Evolutionary conservation across 1,284 basidiomycete species (phyloP).

Genomic region (Xerocomus nothofagi): DNA sequence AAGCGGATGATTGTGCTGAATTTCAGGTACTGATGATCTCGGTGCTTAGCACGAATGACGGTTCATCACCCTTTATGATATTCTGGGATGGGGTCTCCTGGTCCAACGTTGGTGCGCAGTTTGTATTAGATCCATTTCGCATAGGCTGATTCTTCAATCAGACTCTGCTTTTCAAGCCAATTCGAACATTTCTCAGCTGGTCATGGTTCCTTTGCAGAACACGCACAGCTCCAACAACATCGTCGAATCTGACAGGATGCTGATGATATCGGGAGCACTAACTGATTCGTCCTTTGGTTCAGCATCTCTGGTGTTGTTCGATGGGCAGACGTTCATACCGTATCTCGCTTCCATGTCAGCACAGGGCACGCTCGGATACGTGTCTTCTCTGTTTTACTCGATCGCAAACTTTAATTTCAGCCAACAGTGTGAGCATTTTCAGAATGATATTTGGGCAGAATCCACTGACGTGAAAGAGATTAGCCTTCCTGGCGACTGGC

Average conservation of each 20-base stretch:
- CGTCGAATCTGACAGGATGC: conserved; percentile 84
- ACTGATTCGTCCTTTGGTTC: conserved; percentile 72
- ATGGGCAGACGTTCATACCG: conserved; percentile 82
- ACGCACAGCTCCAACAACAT: conserved; percentile 68
- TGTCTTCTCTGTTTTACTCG: conserved; percentile 83
- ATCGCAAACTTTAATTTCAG: conserved; percentile 73
- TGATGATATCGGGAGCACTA: conserved; percentile 86
- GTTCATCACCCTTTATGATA: conserved; percentile 67
- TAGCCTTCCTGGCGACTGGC: conserved; percentile 87
- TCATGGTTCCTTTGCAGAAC: conserved; percentile 86
- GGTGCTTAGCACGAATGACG: conserved; percentile 49
- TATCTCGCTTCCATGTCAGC: conserved; percentile 75
- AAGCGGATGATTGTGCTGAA: conserved; percentile 26
- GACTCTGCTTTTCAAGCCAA: conserved; percentile 53
- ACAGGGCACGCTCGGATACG: conserved; percentile 69
- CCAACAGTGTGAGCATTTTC: conserved; percentile 58
- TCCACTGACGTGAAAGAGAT: conserved; percentile 19
- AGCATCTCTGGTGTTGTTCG: conserved; percentile 84
- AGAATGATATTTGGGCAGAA: background rate
- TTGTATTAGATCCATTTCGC: background rate
- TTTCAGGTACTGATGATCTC: background rate
- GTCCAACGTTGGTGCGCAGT: conserved; percentile 57
- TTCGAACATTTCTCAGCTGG: conserved; percentile 77
- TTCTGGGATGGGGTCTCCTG: conserved; percentile 83
- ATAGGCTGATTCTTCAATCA: conserved; percentile 26